Conservation (phyloP, 495 filamentous ascomycete genomes). For the Durotheca rogersii region DNA sequence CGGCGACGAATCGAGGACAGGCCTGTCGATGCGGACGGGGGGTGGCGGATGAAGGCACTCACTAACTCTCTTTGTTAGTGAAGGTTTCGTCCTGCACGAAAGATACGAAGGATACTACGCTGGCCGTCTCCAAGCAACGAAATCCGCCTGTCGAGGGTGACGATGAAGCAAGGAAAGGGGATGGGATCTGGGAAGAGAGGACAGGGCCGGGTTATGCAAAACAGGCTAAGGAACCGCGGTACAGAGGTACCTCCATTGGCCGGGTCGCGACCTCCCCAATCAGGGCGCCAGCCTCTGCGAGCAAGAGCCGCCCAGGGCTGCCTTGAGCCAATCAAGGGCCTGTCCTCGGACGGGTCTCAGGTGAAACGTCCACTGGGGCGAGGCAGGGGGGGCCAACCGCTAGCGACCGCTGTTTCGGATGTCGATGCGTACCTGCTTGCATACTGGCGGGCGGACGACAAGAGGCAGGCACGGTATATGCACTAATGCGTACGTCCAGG, state of each 20-base stretch:
- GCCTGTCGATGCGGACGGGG: no score
- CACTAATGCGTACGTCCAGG: not conserved
- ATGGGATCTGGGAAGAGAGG: not conserved
- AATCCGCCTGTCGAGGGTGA: slow-evolving; percentile 5
- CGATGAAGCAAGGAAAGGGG: slow-evolving; percentile 19
- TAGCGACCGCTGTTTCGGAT: slow-evolving; percentile 26
- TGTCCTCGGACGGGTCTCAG: no score
- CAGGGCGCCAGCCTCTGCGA: no score
- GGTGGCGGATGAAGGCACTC: slow-evolving; percentile 3
- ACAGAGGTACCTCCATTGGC: slow-evolving; percentile 27
- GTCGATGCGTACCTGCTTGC: slow-evolving; percentile 3
- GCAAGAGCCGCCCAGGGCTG: no score
- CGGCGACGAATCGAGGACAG: not conserved
- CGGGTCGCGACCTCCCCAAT: no score
- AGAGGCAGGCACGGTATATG: not conserved
- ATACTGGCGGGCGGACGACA: not conserved
- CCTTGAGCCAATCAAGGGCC: no score
- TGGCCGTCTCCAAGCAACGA: slow-evolving; percentile 5
- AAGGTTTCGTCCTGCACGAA: slow-evolving; percentile 20
- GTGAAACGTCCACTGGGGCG: no score
- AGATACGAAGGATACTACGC: slow-evolving; percentile 18
- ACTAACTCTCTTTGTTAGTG: slow-evolving; percentile 13
- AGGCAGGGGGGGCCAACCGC: no score
- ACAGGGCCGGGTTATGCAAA: slow-evolving; percentile 29
- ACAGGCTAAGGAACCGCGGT: slow-evolving; percentile 24